Conservation (phyloP, 352 stramenopile genomes). For the Thalassiosira mediterranea region DNA sequence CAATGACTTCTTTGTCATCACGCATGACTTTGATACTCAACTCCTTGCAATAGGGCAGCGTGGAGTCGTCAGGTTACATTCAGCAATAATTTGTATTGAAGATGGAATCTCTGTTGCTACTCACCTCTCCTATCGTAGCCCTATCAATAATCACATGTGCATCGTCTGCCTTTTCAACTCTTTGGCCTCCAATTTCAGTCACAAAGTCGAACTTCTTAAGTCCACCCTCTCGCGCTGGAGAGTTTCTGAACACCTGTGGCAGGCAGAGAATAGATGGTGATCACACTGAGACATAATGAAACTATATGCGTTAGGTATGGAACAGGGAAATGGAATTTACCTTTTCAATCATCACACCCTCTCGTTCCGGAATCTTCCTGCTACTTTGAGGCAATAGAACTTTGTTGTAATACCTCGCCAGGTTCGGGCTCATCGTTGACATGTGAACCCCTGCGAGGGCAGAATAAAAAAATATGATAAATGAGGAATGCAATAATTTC, state of each 20-base stretch:
- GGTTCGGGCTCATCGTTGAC: constrained; percentile 72
- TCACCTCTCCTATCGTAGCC: constrained; percentile 59
- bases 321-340: no score
- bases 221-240: constrained; percentile 65
- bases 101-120: no score
- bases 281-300: no score
- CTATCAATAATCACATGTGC: constrained; percentile 74
- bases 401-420: constrained; percentile 59
- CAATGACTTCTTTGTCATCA: constrained; percentile 43
- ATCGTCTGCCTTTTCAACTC: constrained; percentile 62
- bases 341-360: constrained; percentile 50
- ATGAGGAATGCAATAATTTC: not conserved
- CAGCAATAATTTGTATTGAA: no score
- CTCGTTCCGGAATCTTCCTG: constrained; percentile 56
- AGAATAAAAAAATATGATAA: no score
- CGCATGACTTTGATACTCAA: constrained; percentile 65
- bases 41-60: no score
- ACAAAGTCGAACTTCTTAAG: constrained; percentile 78
- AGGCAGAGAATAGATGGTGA: no score
- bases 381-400: constrained; percentile 23
- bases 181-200: constrained; percentile 53
- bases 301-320: no score
- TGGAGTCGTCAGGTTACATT: no score
- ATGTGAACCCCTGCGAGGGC: constrained; percentile 64
- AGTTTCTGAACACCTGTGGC: constrained; percentile 69